Evolutionary conservation across 192 early-diverging fungal species (phyloP).

Genomic region (Pecoramyces ruminantium): DNA sequence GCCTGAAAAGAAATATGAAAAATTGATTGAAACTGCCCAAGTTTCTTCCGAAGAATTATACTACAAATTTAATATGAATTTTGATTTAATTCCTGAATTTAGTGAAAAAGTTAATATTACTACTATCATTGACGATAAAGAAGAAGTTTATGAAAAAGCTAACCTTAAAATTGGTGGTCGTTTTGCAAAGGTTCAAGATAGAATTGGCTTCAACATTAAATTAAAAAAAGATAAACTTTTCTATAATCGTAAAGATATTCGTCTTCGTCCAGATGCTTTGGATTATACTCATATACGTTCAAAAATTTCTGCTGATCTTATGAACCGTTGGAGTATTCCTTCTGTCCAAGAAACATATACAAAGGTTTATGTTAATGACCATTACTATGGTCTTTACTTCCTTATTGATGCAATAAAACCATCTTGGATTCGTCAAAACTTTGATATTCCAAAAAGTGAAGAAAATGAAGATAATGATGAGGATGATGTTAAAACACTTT

Average conservation of each 20-base stretch:
- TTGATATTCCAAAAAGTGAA: neutral
- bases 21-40: neutral
- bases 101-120: neutral
- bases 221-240: neutral
- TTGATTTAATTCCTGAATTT: neutral
- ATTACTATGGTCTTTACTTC: neutral
- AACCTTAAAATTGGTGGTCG: neutral
- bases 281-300: neutral
- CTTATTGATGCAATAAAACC: neutral
- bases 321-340: neutral
- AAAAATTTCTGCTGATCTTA: neutral
- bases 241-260: neutral
- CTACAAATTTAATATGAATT: neutral
- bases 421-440: neutral
- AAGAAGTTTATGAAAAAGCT: neutral
- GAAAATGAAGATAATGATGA: neutral
- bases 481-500: neutral
- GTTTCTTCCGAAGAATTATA: neutral
- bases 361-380: neutral
- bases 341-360: neutral
- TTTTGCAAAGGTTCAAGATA: neutral
- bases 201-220: neutral
- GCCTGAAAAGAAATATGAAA: neutral
- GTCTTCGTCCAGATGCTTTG: neutral
- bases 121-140: neutral